phyloP scores from a whole-genome alignment of 2,329 filamentous ascomycete species.

The Fusarium fracticaudum region DNA sequence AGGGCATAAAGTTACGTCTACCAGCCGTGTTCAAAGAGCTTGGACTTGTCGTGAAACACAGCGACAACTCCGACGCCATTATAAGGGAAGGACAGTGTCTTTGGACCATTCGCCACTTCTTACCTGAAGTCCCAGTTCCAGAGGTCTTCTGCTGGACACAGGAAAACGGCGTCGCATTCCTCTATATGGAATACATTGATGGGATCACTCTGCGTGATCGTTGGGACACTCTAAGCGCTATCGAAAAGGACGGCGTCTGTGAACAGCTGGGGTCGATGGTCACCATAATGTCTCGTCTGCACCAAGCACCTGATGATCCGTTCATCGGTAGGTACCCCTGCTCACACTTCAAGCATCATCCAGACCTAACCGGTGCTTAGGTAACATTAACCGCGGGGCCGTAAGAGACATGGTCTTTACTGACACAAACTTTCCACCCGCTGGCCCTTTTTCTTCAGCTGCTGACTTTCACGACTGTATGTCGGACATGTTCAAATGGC shows the following conservation, averaged over 20 bases:
- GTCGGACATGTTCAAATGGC: slow-evolving; percentile 7
- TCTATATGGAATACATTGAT: slow-evolving; percentile 13
- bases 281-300: not conserved
- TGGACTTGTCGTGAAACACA: slow-evolving; percentile 24
- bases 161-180: not conserved
- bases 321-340: not conserved
- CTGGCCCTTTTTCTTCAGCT: slow-evolving; percentile 10
- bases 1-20: not conserved
- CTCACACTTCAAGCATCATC: not conserved
- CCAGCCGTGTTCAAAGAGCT: slow-evolving; percentile 8
- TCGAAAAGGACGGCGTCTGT: not conserved
- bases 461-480: slow-evolving; percentile 22
- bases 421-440: not conserved
- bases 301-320: not conserved
- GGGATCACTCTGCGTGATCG: slow-evolving; percentile 3
- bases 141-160: slow-evolving; percentile 24
- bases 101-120: not conserved
- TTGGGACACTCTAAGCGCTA: not conserved
- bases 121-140: slow-evolving; percentile 19
- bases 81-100: not conserved
- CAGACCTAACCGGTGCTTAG: not conserved
- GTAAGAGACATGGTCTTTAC: slow-evolving; percentile 9
- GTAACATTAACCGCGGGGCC: slow-evolving; percentile 10
- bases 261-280: not conserved
- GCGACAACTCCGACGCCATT: not conserved